Percentiles rank a stretch among this genome's conserved stretches.
phyloP scores from a whole-genome alignment of 2,329 filamentous ascomycete species.

The Decorospora gaudefroyi region DNA sequence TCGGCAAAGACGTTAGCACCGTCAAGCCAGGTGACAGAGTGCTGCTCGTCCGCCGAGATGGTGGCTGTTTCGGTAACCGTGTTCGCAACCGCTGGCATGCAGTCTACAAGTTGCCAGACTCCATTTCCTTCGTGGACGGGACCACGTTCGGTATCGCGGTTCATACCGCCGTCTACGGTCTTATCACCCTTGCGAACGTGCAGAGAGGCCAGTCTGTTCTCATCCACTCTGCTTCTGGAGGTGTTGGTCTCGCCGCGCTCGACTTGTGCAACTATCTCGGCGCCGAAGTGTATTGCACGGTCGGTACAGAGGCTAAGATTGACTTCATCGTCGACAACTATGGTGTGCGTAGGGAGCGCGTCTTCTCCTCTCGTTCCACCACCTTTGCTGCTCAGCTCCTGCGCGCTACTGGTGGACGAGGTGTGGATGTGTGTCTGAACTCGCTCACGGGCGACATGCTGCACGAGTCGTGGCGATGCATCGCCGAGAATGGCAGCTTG shows the following conservation, averaged over 20 bases:
- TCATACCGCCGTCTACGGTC: background rate
- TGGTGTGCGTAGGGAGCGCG: background rate
- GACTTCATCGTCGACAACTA: background rate
- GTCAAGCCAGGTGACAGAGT: background rate
- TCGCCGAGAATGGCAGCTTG: slow-evolving; percentile 17
- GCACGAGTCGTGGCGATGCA: background rate
- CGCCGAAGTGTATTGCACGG: background rate
- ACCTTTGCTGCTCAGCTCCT: background rate
- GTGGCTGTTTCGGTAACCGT: background rate
- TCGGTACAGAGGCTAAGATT: background rate
- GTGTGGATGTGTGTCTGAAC: slow-evolving; percentile 4
- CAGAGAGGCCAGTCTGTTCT: background rate
- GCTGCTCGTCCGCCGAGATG: background rate
- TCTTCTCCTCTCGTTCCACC: slow-evolving; percentile 1
- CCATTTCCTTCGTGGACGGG: background rate
- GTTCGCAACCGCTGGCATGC: background rate
- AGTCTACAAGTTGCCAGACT: background rate
- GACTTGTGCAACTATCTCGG: background rate
- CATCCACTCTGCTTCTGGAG: background rate
- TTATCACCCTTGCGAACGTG: background rate
- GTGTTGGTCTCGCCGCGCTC: background rate
- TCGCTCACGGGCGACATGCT: slow-evolving; percentile 5
- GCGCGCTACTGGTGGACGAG: background rate
- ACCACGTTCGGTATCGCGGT: background rate
- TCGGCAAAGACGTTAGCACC: background rate